Percentiles rank a stretch among this genome's conserved stretches.
Evolutionary conservation across 2,329 filamentous ascomycete species (phyloP).

Genomic region (Verticillium klebahnii): DNA sequence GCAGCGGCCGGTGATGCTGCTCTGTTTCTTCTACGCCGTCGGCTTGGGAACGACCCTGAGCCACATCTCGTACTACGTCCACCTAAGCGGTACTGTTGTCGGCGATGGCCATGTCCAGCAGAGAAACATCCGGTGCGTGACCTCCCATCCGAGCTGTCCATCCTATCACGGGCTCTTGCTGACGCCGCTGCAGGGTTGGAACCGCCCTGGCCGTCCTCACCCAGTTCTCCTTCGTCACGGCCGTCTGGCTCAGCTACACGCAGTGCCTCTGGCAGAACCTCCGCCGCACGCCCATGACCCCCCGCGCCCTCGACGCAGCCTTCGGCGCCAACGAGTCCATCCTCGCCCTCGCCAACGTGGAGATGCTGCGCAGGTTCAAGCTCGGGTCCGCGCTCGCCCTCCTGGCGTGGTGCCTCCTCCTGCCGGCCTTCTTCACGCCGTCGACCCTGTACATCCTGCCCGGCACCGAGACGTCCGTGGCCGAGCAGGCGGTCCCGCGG

Average conservation of each 20-base stretch:
- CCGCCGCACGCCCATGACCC: background rate
- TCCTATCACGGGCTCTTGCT: background rate
- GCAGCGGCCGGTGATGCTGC: background rate
- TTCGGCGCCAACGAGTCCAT: conserved; percentile 5
- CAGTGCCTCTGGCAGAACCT: conserved; percentile 4
- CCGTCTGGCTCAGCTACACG: conserved; percentile 3
- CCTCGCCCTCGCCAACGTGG: conserved; percentile 5
- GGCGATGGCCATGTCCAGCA: background rate
- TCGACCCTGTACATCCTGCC: conserved; percentile 1
- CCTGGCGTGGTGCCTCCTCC: conserved; percentile 11
- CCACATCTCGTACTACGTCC: conserved; percentile 1
- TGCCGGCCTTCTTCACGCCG: conserved; percentile 12
- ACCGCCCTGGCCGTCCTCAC: conserved; percentile 3
- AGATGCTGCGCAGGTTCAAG: conserved; percentile 7
- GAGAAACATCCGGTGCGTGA: conserved; percentile 1
- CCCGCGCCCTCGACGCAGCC: conserved; percentile 1
- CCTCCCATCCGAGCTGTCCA: background rate
- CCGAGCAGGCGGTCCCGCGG: background rate
- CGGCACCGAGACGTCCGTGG: background rate
- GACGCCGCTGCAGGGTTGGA: background rate
- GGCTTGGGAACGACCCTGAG: background rate
- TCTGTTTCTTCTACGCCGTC: background rate
- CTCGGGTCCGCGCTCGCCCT: conserved; percentile 6
- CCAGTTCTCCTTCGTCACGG: conserved; percentile 2
- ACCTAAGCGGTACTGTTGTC: background rate